These are phyloP conservation scores for Glarea lozoyensis DNA, from an alignment of 495 filamentous ascomycete species.

Conservation along the genomic window DNA sequence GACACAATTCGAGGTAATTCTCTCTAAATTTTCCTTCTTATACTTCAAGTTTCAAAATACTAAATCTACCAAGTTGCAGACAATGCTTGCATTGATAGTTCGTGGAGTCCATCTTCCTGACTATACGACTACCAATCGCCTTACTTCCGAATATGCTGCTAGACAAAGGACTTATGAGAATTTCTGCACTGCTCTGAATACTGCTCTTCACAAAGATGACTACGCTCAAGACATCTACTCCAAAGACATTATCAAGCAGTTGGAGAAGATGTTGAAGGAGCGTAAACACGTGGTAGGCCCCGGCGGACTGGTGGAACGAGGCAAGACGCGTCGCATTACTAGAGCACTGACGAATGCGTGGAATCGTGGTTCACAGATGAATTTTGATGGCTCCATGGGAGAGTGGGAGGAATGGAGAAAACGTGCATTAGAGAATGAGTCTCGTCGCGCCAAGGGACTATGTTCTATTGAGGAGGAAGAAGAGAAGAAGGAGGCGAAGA, in stretches of 20 bases:
- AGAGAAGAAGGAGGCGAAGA: not conserved
- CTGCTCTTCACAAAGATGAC: slow-evolving; percentile 15
- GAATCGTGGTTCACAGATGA: slow-evolving; percentile 1
- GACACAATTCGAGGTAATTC: slow-evolving; percentile 13
- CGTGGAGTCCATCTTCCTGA: slow-evolving; percentile 9
- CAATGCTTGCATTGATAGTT: slow-evolving; percentile 17
- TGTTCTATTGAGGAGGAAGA: not conserved
- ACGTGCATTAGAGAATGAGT: not conserved
- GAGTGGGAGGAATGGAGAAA: slow-evolving; percentile 13
- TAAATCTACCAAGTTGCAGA: slow-evolving; percentile 17
- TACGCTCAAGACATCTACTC: slow-evolving; percentile 15
- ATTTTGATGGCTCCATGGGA: slow-evolving; percentile 8
- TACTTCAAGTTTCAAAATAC: not conserved
- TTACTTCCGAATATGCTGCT: not conserved
- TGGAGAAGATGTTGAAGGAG: slow-evolving; percentile 6
- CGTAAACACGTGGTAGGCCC: slow-evolving; percentile 4
- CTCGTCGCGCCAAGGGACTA: not conserved
- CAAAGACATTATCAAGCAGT: slow-evolving; percentile 13
- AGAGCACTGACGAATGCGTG: slow-evolving; percentile 10
- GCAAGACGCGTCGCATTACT: slow-evolving; percentile 1
- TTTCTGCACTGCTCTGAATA: slow-evolving; percentile 20
- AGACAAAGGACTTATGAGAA: slow-evolving; percentile 4
- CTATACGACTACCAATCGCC: not conserved
- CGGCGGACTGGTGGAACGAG: slow-evolving; percentile 1
- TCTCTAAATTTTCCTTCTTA: not conserved